These are phyloP conservation scores for Ogataea methanolica DNA, from an alignment of 805 yeast genomes.

Conservation along the genomic window DNA sequence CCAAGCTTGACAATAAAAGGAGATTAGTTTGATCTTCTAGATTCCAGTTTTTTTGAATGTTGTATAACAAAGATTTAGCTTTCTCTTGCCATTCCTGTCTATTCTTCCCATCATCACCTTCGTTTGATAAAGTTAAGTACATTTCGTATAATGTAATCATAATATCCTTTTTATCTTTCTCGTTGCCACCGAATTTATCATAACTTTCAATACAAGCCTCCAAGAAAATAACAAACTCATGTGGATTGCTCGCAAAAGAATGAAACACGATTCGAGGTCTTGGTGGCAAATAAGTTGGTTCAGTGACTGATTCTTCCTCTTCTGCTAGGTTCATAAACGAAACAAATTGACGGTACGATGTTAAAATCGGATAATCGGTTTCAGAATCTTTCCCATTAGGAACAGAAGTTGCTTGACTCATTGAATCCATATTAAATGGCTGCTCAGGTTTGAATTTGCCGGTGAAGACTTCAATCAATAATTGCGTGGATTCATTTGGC, in stretches of 20 bases:
- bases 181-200: constrained; percentile 67
- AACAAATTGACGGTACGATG: constrained; percentile 44
- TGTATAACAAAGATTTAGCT: constrained; percentile 49
- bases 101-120: constrained; percentile 27
- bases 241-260: constrained; percentile 78
- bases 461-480: constrained; percentile 83
- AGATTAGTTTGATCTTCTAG: constrained; percentile 53
- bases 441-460: constrained; percentile 62
- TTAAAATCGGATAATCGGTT: constrained; percentile 44
- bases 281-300: constrained; percentile 86
- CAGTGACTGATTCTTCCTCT: constrained; percentile 16
- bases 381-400: constrained; percentile 2
- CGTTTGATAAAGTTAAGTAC: constrained; percentile 58
- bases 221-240: constrained; percentile 84
- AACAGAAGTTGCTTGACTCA: constrained; percentile 7
- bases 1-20: constrained; percentile 52
- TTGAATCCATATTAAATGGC: constrained; percentile 13
- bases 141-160: constrained; percentile 77
- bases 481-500: constrained; percentile 78
- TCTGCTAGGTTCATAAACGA: constrained; percentile 25
- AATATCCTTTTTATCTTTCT: constrained; percentile 66
- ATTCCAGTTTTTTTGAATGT: constrained; percentile 31
- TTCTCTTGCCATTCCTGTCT: constrained; percentile 56
- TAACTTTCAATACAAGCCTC: constrained; percentile 87
- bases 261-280: constrained; percentile 82